Evolutionary conservation across 345 rosid genomes (phyloP).

Genomic region (Pugionium dolabratum): DNA sequence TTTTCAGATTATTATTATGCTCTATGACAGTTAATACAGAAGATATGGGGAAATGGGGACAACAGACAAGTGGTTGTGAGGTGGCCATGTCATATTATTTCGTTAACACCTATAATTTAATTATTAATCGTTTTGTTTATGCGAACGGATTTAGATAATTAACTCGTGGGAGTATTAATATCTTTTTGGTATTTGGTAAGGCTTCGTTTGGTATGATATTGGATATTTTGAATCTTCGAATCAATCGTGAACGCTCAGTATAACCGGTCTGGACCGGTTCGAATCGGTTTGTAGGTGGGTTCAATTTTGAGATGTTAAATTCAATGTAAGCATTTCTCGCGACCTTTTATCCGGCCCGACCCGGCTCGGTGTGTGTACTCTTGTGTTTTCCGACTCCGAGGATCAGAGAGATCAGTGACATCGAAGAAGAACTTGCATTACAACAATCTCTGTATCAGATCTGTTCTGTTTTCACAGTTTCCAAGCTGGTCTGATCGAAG

Average conservation of each 20-base stretch:
- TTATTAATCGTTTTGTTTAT: background rate
- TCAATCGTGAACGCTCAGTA: conserved; percentile 3
- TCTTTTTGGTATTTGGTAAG: too few species aligned
- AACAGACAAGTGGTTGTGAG: conserved; percentile 22
- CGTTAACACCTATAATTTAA: background rate
- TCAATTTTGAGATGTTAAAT: background rate
- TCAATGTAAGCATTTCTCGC: conserved; percentile 3
- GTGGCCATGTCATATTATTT: conserved; percentile 34
- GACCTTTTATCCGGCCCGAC: conserved; percentile 21
- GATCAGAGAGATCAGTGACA: conserved; percentile 28
- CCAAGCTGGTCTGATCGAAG: conserved; percentile 13
- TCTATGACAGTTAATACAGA: conserved; percentile 21
- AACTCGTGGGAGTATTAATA: too few species aligned
- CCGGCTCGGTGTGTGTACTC: conserved; percentile 16
- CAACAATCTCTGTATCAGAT: conserved; percentile 25
- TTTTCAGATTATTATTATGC: conserved; percentile 15
- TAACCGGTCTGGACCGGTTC: background rate
- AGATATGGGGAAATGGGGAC: conserved; percentile 16
- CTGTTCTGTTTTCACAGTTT: conserved; percentile 26
- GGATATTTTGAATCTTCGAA: background rate
- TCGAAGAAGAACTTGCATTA: conserved; percentile 25
- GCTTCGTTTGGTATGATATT: background rate
- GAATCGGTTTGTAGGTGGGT: background rate
- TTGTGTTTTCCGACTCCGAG: conserved; percentile 3
- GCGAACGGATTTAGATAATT: background rate